Evolutionary conservation across 176 grass and related monocot species (phyloP).

Genomic region (Tuctoria greenei): DNA sequence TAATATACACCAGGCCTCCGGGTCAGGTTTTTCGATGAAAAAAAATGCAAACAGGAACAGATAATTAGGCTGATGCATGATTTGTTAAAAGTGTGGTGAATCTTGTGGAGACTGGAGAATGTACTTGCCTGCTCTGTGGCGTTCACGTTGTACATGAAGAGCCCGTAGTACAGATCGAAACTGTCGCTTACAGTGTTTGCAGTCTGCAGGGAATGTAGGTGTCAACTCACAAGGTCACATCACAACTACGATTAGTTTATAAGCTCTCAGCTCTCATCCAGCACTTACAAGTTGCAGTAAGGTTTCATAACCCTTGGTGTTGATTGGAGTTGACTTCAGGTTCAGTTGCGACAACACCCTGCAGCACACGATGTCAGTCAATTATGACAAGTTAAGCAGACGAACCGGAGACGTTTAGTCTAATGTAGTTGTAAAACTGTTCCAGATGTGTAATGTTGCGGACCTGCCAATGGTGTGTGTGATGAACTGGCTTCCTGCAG

Average conservation of each 20-base stretch:
- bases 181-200: constrained; percentile 61
- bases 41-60: too few relatives aligned
- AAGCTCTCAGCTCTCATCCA: not conserved
- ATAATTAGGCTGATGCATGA: not conserved
- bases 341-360: constrained; percentile 64
- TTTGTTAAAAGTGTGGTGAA: not conserved
- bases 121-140: constrained; percentile 74
- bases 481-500: constrained; percentile 66
- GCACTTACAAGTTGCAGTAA: constrained; percentile 65
- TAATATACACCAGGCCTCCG: too few relatives aligned
- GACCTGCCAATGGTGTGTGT: constrained; percentile 78
- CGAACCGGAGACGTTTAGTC: not conserved
- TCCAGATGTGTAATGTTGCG: not conserved
- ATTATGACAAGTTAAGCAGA: not conserved
- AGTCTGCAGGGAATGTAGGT: constrained; percentile 28
- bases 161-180: constrained; percentile 67
- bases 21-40: too few relatives aligned
- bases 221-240: not conserved
- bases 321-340: constrained; percentile 62
- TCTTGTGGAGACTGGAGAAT: not conserved
- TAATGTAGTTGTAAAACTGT: not conserved
- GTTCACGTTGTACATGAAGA: constrained; percentile 80
- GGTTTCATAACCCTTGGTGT: constrained; percentile 73
- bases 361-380: not conserved
- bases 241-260: not conserved